Evolutionary conservation across 192 early-diverging fungal species (phyloP), one percentile per base, ranked within the genome.

Genomic region (Pilaira anomala): DNA sequence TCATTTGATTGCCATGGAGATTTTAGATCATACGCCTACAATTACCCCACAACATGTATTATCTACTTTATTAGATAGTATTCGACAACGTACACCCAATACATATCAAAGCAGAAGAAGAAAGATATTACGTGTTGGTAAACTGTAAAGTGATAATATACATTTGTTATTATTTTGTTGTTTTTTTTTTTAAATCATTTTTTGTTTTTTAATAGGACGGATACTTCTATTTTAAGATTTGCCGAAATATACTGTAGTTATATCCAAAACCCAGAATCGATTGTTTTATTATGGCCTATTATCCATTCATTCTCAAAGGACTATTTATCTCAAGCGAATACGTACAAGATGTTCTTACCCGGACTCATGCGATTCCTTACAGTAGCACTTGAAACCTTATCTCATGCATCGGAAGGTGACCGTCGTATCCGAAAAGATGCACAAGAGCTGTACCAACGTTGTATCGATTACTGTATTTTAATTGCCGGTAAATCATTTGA

Each of bases 401-500:
- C 49, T 0, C 80, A 76, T 29, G 63, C 81, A 7, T 80, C 72
- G 2, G 66, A 78, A 3, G 83, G 87, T 7, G 89, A 91, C 51
- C 88, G 84, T 49, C 75, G 83, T 45, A 69, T 80, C 26, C 74
- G 86, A 0, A 77, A 74, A 29, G 87, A 89, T 29, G 82, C 78
- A 12, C 77, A 85, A 41, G 83, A 85, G 21, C 49, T 78, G 2
- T 85, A 83, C 51, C 74, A 78, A 55, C 75, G 83, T 2, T 78
- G 88, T 44, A 66, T 87, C 22, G 93, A 94, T 51, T 83, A 83
- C 29, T 91, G 91, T 63, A 84, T 92, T 18, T 71, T 87, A 44
- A 86, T 90, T 55, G 83, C 84, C 0, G 93, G 91, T 8, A 83
- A 85, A 18, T 79, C 88, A 21, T 88, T 91, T 65, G 90, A 91